phyloP scores from a whole-genome alignment of 1,139 yeast genomes.

The Candida freyschussii region DNA sequence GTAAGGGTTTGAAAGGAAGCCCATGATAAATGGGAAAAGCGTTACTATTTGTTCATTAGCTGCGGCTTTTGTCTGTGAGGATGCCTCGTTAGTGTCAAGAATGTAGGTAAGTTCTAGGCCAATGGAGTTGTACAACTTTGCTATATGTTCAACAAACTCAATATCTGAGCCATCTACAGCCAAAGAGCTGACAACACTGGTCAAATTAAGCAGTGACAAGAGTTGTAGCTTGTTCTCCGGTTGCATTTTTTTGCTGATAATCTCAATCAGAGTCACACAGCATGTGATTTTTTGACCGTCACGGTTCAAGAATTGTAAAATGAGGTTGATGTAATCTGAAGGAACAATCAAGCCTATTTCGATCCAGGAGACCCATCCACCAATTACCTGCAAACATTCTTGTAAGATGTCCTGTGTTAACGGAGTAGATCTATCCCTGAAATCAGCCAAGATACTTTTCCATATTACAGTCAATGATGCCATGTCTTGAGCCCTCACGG shows the following conservation, averaged over 20 bases:
- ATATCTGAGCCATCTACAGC: slow-evolving; percentile 37
- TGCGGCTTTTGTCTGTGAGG: slow-evolving; percentile 30
- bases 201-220: slow-evolving; percentile 61
- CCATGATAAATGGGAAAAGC: slow-evolving; percentile 69
- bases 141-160: slow-evolving; percentile 73
- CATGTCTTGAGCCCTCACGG: slow-evolving; percentile 76
- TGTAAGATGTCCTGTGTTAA: slow-evolving; percentile 47
- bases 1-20: slow-evolving; percentile 71
- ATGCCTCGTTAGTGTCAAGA: slow-evolving; percentile 43
- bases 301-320: slow-evolving; percentile 58
- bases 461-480: slow-evolving; percentile 59
- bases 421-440: slow-evolving; percentile 21
- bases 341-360: slow-evolving; percentile 78
- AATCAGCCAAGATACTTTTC: slow-evolving; percentile 49
- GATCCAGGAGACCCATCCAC: slow-evolving; percentile 92
- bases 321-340: slow-evolving; percentile 54
- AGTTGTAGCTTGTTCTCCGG: slow-evolving; percentile 80
- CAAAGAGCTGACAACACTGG: slow-evolving; percentile 43
- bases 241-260: slow-evolving; percentile 87
- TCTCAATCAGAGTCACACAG: slow-evolving; percentile 72
- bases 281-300: slow-evolving; percentile 49
- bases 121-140: slow-evolving; percentile 69
- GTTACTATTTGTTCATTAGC: slow-evolving; percentile 49
- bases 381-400: slow-evolving; percentile 63
- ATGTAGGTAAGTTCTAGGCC: slow-evolving; percentile 71